Percentiles rank a stretch among this genome's conserved stretches.
Evolutionary conservation across 257 asterid genomes (phyloP).

Genomic region (Solanum phureja): DNA sequence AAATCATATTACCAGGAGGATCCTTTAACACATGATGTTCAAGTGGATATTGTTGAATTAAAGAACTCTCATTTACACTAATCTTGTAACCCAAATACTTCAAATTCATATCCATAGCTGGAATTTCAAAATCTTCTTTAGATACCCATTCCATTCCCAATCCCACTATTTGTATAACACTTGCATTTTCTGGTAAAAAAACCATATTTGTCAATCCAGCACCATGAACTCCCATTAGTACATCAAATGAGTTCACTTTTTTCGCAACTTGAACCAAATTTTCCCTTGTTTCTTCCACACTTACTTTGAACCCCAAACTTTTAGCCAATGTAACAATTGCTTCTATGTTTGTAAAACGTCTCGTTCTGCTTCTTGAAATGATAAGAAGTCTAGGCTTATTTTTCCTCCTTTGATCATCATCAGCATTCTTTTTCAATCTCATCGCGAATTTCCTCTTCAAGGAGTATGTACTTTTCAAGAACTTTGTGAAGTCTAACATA

Average conservation of each 20-base stretch:
- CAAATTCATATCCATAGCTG: constrained; percentile 36
- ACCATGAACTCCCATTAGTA: constrained; percentile 62
- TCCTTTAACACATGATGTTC: constrained; percentile 14
- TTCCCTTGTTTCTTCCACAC: constrained; percentile 6
- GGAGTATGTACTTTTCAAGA: constrained; percentile 26
- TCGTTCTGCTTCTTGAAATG: constrained; percentile 21
- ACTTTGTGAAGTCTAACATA: constrained; percentile 25
- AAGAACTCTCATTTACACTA: constrained; percentile 39
- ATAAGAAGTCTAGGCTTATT: constrained; percentile 34
- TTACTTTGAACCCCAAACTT: constrained; percentile 34
- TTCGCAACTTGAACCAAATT: constrained; percentile 4
- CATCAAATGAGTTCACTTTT: constrained; percentile 42
- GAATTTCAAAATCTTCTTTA: constrained; percentile 8
- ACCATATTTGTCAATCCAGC: constrained; percentile 74
- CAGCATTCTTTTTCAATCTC: background rate
- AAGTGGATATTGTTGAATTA: constrained; percentile 14
- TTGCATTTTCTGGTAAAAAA: constrained; percentile 48
- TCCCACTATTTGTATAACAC: constrained; percentile 48
- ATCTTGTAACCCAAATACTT: constrained; percentile 38
- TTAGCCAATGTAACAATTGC: constrained; percentile 20
- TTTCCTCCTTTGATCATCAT: background rate
- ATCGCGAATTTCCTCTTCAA: constrained; percentile 5
- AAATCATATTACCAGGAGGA: constrained; percentile 5
- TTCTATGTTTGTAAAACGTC: constrained; percentile 22
- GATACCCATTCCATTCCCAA: constrained; percentile 30